Percentiles rank a stretch among this genome's conserved stretches.
Evolutionary conservation across 73 alveolate genomes (phyloP).

Genomic region (Durusdinium trenchii): DNA sequence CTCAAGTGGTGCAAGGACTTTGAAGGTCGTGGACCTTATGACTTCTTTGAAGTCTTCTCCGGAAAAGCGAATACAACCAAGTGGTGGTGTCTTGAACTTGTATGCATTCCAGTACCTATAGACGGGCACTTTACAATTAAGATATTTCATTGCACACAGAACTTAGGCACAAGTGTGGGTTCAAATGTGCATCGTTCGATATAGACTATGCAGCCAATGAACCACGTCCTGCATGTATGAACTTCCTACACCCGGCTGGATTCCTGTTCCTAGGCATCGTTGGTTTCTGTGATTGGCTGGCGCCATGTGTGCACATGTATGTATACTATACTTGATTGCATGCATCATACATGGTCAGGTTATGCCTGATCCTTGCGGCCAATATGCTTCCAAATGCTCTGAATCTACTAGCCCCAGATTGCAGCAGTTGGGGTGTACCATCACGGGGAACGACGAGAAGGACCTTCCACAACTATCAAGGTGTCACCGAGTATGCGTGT

Average conservation of each 20-base stretch:
- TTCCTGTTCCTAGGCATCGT: not conserved
- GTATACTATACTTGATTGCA: no score
- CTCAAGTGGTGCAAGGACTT: not conserved
- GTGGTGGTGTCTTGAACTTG: not conserved
- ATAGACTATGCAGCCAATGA: not conserved
- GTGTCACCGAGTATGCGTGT: not conserved
- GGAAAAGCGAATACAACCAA: not conserved
- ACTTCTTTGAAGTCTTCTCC: not conserved
- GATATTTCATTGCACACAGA: not conserved
- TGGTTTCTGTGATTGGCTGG: not conserved
- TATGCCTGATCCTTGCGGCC: not conserved
- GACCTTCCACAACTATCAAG: not conserved
- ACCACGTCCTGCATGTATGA: not conserved
- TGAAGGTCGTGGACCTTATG: not conserved
- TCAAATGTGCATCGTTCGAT: not conserved
- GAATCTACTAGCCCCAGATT: not conserved
- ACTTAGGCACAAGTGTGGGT: slow-evolving; percentile 28
- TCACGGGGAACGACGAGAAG: not conserved
- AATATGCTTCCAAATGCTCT: not conserved
- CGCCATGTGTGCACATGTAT: not conserved
- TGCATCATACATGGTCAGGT: not conserved
- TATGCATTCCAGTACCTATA: not conserved
- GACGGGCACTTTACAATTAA: not conserved
- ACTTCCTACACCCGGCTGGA: not conserved
- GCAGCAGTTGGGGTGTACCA: not conserved